Percentiles rank a stretch among this genome's conserved stretches.
Conservation (phyloP, 2,329 filamentous ascomycete genomes). For the Shiraia sp. region DNA sequence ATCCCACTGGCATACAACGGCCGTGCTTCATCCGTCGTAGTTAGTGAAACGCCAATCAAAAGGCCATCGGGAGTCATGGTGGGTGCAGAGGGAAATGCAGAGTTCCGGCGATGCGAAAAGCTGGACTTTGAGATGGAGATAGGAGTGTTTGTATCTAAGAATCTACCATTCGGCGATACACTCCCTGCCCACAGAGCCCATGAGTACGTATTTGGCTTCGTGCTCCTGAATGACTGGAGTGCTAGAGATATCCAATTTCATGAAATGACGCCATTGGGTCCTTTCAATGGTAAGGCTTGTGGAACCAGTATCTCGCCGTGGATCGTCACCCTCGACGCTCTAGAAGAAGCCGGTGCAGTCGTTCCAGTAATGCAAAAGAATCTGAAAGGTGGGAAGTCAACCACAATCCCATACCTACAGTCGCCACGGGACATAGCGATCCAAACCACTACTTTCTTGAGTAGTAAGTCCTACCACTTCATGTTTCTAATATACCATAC, state of each 20-base stretch:
- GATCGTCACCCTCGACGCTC: conserved; percentile 61
- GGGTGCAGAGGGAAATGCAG: not conserved
- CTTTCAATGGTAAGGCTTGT: conserved; percentile 57
- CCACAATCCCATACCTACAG: not conserved
- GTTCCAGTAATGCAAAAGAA: not conserved
- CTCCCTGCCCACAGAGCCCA: conserved; percentile 43
- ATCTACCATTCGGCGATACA: conserved; percentile 40
- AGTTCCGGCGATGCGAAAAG: not conserved
- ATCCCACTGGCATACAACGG: not conserved
- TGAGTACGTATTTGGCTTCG: conserved; percentile 62
- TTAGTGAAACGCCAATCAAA: not conserved
- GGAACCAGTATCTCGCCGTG: conserved; percentile 56
- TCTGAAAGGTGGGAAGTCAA: not conserved
- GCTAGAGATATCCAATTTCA: conserved; percentile 61
- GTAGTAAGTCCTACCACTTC: no score
- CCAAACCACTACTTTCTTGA: no score
- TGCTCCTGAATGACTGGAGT: conserved; percentile 65
- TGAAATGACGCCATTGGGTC: conserved; percentile 62
- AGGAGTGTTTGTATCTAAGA: conserved; percentile 47
- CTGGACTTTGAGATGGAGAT: conserved; percentile 52
- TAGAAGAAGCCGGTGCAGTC: conserved; percentile 29
- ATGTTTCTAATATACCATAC: no score
- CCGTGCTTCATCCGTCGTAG: not conserved
- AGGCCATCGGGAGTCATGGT: not conserved
- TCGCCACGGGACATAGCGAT: no score